Evolutionary conservation across 75 land plant genomes (phyloP), one percentile per base, ranked within the genome.

Genomic region (Isoetes taiwanensis): DNA sequence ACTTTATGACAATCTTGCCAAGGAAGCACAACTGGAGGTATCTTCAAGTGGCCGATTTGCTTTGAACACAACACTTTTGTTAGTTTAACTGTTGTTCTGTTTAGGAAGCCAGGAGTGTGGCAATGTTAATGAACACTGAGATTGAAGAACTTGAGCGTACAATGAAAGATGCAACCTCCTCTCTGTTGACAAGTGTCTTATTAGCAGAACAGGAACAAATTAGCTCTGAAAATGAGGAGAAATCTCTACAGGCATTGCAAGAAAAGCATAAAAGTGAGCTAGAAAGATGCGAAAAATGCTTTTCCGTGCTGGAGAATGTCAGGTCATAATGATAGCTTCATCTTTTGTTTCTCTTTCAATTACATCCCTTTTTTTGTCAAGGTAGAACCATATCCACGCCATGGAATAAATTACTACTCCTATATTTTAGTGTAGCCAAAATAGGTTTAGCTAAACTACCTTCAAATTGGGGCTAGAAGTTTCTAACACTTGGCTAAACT

Each of bases 231-330:
- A 42, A 32, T 3, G 61, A 57, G 1, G 61, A 63, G 32, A 63
- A 63, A 21, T 19, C 31, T 29, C 30, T 57, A n/a, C 53, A 46
- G 16, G n/a, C 54, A 0, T 42, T 41, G 10, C 57, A 29, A 57
- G 54, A 63, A 6, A 70, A 70, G 34, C 72, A 56, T 8, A 70
- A 70, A 28, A 21, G 57, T 4, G 72, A 70, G 52, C 26, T 70
- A 32, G 66, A 63, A 32, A 30, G 58, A 10, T 34, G 59, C 38
- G 52, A 70, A 50, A 64, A 70, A 32, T 30, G 72, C 1, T 43
- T 70, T 10, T 41, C 72, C 4, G 53, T 56, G 9, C 58, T 70
- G 17, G 43, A 64, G 50, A 63, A 58, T 57, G 66, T 70, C 33
- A 70, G 66, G 72, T 70, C n/a, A n/a, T n/a, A n/a, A n/a, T n/a